Evolutionary conservation across 306 rosid genomes (phyloP).

Genomic region (Lupinus albus): DNA sequence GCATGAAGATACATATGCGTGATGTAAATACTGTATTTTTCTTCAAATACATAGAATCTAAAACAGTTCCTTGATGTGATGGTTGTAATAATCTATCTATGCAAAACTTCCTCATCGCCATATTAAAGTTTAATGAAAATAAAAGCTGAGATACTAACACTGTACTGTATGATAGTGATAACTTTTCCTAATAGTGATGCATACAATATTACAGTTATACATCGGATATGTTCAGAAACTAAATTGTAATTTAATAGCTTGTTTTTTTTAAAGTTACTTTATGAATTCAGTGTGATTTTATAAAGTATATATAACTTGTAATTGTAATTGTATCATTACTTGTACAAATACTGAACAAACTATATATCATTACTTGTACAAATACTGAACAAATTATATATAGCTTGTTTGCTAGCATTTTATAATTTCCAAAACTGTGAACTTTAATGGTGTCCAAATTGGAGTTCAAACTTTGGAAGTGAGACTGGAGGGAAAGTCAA

Average conservation of each 20-base stretch:
- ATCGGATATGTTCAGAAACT: background rate
- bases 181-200: background rate
- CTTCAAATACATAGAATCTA: slow-evolving; percentile 19
- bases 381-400: no score
- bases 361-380: no score
- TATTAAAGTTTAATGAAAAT: background rate
- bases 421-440: background rate
- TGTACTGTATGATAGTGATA: background rate
- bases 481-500: background rate
- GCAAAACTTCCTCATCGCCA: slow-evolving; percentile 6
- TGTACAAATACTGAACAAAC: no score
- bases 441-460: background rate
- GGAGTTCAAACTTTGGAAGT: background rate
- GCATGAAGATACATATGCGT: background rate
- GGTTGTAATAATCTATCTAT: slow-evolving; percentile 12
- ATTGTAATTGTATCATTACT: no score
- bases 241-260: background rate
- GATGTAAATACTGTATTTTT: background rate
- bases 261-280: background rate
- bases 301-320: no score
- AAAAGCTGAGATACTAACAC: slow-evolving; percentile 6
- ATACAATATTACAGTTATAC: background rate
- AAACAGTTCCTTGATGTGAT: slow-evolving; percentile 33
- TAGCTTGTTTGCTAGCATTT: background rate
- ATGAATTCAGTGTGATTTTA: background rate